phyloP scores from a whole-genome alignment of 2,329 filamentous ascomycete species.

The Grosmannia huntii region DNA sequence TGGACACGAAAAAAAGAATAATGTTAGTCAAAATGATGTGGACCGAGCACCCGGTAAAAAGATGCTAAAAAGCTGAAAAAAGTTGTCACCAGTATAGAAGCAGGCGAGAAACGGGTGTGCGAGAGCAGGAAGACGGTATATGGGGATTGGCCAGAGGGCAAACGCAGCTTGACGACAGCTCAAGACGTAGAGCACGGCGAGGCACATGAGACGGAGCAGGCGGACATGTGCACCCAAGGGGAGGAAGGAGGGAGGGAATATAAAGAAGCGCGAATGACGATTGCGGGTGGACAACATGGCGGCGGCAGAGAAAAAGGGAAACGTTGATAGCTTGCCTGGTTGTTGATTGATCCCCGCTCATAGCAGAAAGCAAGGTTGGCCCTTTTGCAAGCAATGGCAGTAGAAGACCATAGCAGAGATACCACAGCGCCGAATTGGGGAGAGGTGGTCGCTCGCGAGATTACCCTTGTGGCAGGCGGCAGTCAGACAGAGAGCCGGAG shows the following conservation, averaged over 20 bases:
- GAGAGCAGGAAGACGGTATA: neutral
- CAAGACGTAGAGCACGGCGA: neutral
- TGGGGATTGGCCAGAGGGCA: neutral
- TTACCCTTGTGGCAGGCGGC: neutral
- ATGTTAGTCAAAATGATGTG: slow-evolving; percentile 9
- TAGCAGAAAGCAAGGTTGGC: slow-evolving; percentile 32
- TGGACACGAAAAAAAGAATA: slow-evolving; percentile 11
- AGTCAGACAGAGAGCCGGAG: neutral
- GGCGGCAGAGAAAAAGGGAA: neutral
- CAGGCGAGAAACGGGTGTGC: neutral
- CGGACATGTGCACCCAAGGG: neutral
- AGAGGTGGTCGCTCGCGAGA: neutral
- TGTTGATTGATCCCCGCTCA: slow-evolving; percentile 47
- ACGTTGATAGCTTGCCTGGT: slow-evolving; percentile 29
- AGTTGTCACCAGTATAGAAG: neutral
- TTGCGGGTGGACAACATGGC: neutral
- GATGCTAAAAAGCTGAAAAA: neutral
- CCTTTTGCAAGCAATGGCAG: slow-evolving; percentile 1
- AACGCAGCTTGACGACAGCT: neutral
- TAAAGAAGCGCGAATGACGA: neutral
- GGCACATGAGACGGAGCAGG: neutral
- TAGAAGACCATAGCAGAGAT: slow-evolving; percentile 5
- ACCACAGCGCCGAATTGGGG: neutral
- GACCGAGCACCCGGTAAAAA: slow-evolving; percentile 4
- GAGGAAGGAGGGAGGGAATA: slow-evolving; percentile 1